Conservation (phyloP, 768 basidiomycete genomes). For the Suillus occidentalis region DNA sequence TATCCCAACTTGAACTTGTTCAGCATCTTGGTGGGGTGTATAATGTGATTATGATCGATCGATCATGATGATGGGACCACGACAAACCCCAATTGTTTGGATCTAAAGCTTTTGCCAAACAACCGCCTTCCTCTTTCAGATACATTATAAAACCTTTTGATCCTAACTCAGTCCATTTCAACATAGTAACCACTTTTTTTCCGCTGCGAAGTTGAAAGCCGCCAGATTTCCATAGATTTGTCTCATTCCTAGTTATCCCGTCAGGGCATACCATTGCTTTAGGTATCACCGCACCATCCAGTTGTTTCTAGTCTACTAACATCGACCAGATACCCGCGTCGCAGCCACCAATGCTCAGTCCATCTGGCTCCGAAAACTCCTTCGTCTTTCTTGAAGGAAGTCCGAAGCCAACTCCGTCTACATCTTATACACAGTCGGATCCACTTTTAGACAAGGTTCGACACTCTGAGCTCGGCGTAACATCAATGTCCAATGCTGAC, state of each 20-base stretch:
- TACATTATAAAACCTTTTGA: background rate
- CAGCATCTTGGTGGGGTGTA: background rate
- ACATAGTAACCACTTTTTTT: background rate
- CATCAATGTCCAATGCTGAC: background rate
- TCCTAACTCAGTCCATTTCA: background rate
- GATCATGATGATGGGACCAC: too few relatives aligned
- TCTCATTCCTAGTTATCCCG: background rate
- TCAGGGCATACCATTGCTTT: background rate
- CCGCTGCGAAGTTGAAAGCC: background rate
- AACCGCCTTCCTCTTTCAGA: constrained; percentile 15
- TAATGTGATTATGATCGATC: too few relatives aligned
- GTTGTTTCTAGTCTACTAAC: background rate
- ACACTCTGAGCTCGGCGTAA: background rate
- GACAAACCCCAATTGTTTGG: constrained; percentile 24
- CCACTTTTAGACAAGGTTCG: background rate
- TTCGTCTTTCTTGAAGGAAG: constrained; percentile 46
- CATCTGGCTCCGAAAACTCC: constrained; percentile 43
- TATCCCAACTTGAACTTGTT: background rate
- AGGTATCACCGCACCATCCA: background rate
- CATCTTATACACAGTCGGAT: background rate
- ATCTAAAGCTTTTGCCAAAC: constrained; percentile 31
- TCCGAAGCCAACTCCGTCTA: constrained; percentile 9
- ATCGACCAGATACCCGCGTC: background rate
- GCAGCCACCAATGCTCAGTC: constrained; percentile 21
- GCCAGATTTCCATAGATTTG: background rate